Conservation (phyloP, 1,284 basidiomycete species). For the Austroboletus niveus region DNA sequence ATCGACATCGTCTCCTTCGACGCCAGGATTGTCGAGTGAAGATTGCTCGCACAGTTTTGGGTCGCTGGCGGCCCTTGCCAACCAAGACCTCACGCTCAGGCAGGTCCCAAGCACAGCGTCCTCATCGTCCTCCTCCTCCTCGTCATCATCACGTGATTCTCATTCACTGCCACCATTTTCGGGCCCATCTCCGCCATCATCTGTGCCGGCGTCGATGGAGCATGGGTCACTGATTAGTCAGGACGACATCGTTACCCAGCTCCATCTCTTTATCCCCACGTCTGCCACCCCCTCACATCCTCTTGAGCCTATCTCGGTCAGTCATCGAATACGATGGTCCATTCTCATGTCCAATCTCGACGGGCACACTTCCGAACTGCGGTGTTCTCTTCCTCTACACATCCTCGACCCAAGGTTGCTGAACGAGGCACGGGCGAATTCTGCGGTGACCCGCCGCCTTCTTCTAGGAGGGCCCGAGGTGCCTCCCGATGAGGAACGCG, state of each 20-base stretch:
- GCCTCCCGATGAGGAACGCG: conserved; percentile 50
- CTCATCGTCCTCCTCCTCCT: conserved; percentile 13
- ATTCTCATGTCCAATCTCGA: conserved; percentile 83
- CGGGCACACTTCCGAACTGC: conserved; percentile 86
- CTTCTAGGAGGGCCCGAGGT: conserved; percentile 42
- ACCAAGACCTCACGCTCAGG: conserved; percentile 16
- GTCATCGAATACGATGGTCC: conserved; percentile 73
- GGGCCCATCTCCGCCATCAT: conserved; percentile 7
- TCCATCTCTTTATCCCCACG: conserved; percentile 47
- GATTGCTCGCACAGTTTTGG: conserved; percentile 15
- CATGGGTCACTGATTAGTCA: conserved; percentile 29
- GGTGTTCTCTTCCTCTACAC: conserved; percentile 86
- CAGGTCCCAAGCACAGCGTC: conserved; percentile 17
- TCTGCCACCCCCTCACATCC: conserved; percentile 63
- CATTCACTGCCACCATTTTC: conserved; percentile 1
- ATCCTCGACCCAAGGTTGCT: conserved; percentile 74
- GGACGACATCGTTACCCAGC: conserved; percentile 47
- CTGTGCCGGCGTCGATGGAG: conserved; percentile 4
- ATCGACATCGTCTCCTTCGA: conserved; percentile 16
- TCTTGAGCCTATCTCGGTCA: conserved; percentile 69
- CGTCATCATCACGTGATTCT: conserved; percentile 12
- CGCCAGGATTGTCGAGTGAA: conserved; percentile 16
- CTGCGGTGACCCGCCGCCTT: conserved; percentile 67
- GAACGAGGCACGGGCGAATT: conserved; percentile 70
- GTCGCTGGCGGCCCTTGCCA: conserved; percentile 7